phyloP scores from a whole-genome alignment of 2,329 filamentous ascomycete genomes.

The Apiospora sp. region DNA sequence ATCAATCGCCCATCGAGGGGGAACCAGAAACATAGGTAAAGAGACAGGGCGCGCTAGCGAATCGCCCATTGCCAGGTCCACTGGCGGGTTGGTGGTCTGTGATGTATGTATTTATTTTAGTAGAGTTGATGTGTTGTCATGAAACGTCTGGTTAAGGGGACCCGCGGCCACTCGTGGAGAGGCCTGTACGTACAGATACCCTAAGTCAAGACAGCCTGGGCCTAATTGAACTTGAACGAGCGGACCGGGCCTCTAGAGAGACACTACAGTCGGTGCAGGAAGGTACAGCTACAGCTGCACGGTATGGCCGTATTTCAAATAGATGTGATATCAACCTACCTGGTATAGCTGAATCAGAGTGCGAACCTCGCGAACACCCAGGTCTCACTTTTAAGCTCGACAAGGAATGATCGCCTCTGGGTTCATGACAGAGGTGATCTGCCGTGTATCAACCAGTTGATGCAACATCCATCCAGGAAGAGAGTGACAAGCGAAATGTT shows the following conservation, averaged over 20 bases:
- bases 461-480: neutral
- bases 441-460: neutral
- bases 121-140: slow-evolving; percentile 6
- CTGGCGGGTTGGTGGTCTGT: slow-evolving; percentile 7
- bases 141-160: neutral
- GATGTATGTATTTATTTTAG: neutral
- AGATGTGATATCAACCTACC: neutral
- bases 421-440: slow-evolving; percentile 1
- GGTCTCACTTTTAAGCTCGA: neutral
- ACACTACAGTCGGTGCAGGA: too few species aligned
- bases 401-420: neutral
- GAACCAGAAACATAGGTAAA: neutral
- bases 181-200: too few species aligned
- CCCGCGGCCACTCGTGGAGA: neutral
- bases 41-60: slow-evolving; percentile 10
- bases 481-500: neutral
- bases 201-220: too few species aligned
- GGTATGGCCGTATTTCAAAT: neutral
- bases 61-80: neutral
- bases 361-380: neutral
- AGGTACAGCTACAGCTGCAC: neutral
- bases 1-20: neutral
- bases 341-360: neutral
- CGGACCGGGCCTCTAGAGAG: too few species aligned
- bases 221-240: too few species aligned